Conservation (phyloP, 352 stramenopile genomes). For the Globisporangium acanthophoron region DNA sequence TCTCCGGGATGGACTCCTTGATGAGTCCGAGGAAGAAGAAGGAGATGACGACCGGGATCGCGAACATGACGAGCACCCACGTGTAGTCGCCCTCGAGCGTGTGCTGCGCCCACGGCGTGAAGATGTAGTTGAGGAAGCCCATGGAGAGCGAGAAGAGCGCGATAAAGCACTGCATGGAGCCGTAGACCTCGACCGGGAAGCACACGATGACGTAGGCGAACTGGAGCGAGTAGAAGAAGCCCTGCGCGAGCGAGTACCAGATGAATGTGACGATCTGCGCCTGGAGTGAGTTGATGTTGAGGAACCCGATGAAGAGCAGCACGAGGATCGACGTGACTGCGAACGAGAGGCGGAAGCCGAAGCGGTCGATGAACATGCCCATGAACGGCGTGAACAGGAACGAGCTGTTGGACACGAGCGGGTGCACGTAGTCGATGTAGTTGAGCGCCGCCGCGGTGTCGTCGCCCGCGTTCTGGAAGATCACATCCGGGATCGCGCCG, state of each 20-base stretch:
- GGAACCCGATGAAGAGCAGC: slow-evolving; percentile 20
- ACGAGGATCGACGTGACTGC: slow-evolving; percentile 12
- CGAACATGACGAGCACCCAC: slow-evolving; percentile 27
- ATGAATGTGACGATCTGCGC: slow-evolving; percentile 22
- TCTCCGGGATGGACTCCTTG: slow-evolving; percentile 5
- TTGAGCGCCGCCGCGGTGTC: slow-evolving; percentile 7
- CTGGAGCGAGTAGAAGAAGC: slow-evolving; percentile 26
- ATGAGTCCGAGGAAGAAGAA: slow-evolving; percentile 26
- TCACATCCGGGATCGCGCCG: slow-evolving; percentile 23
- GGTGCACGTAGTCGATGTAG: slow-evolving; percentile 26
- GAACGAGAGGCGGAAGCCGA: slow-evolving; percentile 21
- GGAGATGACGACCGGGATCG: slow-evolving; percentile 20
- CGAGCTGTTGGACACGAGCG: slow-evolving; percentile 20
- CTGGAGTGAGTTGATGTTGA: slow-evolving; percentile 21
- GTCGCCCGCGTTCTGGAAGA: slow-evolving; percentile 14
- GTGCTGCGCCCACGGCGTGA: slow-evolving; percentile 30
- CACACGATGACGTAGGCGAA: slow-evolving; percentile 32
- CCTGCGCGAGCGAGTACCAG: slow-evolving; percentile 21
- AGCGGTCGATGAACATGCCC: slow-evolving; percentile 18
- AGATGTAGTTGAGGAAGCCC: slow-evolving; percentile 31
- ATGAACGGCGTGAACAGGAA: slow-evolving; percentile 25
- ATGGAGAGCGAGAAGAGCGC: slow-evolving; percentile 26
- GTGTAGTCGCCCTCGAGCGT: slow-evolving; percentile 25
- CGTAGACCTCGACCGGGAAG: slow-evolving; percentile 30
- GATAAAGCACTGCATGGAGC: slow-evolving; percentile 29